A percentile compares a stretch with the other conserved stretches of the same genome.
Conservation (phyloP, 164 flowering plant genomes). For the Stephania cephalantha region DNA sequence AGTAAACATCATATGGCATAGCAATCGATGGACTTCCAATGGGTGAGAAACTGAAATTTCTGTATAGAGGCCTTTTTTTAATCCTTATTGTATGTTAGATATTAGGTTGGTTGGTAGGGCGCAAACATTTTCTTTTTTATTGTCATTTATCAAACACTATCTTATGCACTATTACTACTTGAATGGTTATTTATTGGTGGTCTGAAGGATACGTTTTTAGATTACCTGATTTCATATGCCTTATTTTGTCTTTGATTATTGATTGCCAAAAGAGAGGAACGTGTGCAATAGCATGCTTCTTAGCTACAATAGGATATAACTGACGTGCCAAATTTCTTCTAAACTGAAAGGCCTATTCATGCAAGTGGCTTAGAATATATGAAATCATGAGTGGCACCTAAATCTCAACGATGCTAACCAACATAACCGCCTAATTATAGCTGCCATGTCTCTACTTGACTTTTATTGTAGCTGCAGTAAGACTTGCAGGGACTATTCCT, state of each 20-base stretch:
- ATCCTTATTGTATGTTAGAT: neutral
- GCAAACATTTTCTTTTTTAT: neutral
- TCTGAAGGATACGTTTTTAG: neutral
- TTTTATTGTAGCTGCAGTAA: neutral
- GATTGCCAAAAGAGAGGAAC: too few relatives aligned
- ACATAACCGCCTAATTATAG: constrained; percentile 1
- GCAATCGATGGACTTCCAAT: neutral
- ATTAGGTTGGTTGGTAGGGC: neutral
- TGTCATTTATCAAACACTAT: neutral
- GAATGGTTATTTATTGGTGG: neutral
- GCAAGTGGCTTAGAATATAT: neutral
- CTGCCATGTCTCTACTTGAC: neutral
- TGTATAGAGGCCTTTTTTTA: neutral
- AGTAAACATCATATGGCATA: neutral
- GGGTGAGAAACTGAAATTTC: neutral
- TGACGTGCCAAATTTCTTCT: neutral
- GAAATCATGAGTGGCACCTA: neutral
- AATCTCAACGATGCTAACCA: neutral
- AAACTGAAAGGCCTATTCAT: neutral
- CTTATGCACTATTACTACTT: neutral
- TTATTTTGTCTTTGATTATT: too few relatives aligned
- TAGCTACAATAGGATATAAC: neutral
- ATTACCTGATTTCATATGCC: too few relatives aligned
- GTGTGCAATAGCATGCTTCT: neutral
- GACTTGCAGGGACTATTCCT: constrained; percentile 6